Evolutionary conservation across 2,329 filamentous ascomycete species (phyloP).

Genomic region (Aspergillus sp.): DNA sequence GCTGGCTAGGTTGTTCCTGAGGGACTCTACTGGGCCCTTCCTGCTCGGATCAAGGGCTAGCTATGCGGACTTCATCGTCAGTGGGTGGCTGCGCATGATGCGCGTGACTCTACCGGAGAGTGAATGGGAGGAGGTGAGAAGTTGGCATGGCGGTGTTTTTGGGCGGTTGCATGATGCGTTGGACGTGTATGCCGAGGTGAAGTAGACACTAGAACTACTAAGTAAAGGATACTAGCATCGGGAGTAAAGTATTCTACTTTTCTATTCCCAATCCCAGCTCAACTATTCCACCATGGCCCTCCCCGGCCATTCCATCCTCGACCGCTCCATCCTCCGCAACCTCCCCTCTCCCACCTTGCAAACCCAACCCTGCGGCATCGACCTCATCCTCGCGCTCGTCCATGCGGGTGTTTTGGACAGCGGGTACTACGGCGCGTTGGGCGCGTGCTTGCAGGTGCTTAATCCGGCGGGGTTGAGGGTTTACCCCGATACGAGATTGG

Average conservation of each 20-base stretch:
- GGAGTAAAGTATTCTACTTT: no score
- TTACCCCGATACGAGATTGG: slow-evolving; percentile 27
- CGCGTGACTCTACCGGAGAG: slow-evolving; percentile 28
- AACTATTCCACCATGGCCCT: slow-evolving; percentile 12
- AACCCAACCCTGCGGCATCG: slow-evolving; percentile 23
- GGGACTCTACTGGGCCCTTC: slow-evolving; percentile 39
- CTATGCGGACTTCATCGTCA: slow-evolving; percentile 51
- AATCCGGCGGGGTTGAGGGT: slow-evolving; percentile 29
- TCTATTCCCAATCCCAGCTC: no score
- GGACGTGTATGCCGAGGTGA: slow-evolving; percentile 21
- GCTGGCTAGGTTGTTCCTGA: slow-evolving; percentile 35
- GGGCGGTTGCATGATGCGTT: slow-evolving; percentile 42
- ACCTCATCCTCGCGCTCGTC: slow-evolving; percentile 21
- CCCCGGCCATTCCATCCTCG: slow-evolving; percentile 9
- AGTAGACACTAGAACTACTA: no score
- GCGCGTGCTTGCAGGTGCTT: slow-evolving; percentile 29
- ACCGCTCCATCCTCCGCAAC: slow-evolving; percentile 13
- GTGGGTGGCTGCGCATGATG: slow-evolving; percentile 47
- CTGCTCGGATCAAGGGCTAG: slow-evolving; percentile 37
- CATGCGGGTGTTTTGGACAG: slow-evolving; percentile 34
- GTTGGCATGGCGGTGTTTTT: slow-evolving; percentile 46
- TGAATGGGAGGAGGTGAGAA: slow-evolving; percentile 41
- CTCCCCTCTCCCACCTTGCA: slow-evolving; percentile 12
- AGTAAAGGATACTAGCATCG: no score
- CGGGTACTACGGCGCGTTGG: slow-evolving; percentile 35